Percentiles rank a stretch among this genome's conserved stretches.
phyloP scores from a whole-genome alignment of 129 eudicot genomes.

The Lactuca saligna region DNA sequence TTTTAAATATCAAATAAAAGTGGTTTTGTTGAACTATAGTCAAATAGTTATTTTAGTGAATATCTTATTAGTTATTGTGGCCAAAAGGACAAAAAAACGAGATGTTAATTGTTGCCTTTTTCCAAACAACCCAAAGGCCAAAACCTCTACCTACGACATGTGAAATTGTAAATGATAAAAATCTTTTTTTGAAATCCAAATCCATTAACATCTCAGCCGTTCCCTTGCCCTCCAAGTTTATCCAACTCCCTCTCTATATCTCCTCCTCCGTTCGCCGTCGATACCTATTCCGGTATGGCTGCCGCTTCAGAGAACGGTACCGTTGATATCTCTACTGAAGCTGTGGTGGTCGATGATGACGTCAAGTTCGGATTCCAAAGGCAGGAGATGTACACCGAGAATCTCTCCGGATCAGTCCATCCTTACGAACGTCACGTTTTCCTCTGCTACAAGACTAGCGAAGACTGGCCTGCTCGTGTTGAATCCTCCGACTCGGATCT shows the following conservation, averaged over 20 bases:
- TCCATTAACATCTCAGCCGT: constrained; percentile 18
- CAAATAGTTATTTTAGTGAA: too few relatives aligned
- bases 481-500: constrained; percentile 71
- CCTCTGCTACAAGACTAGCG: constrained; percentile 34
- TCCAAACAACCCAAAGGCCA: not conserved
- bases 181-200: not conserved
- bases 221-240: constrained; percentile 20
- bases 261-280: constrained; percentile 4
- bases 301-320: constrained; percentile 24
- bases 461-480: constrained; percentile 42
- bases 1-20: too few relatives aligned
- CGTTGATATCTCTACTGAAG: constrained; percentile 23
- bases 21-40: too few relatives aligned
- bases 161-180: not conserved
- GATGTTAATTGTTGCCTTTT: constrained; percentile 5
- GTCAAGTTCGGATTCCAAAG: constrained; percentile 34
- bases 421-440: constrained; percentile 42
- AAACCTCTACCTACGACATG: not conserved
- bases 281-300: constrained; percentile 31
- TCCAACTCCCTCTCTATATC: constrained; percentile 6
- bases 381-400: constrained; percentile 35
- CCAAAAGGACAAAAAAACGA: not conserved
- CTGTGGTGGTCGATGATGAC: constrained; percentile 21
- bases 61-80: too few relatives aligned
- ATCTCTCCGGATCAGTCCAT: constrained; percentile 39